Base-by-base conservation (phyloP, 345 rosid species). In the Salix suchowensis region DNA sequence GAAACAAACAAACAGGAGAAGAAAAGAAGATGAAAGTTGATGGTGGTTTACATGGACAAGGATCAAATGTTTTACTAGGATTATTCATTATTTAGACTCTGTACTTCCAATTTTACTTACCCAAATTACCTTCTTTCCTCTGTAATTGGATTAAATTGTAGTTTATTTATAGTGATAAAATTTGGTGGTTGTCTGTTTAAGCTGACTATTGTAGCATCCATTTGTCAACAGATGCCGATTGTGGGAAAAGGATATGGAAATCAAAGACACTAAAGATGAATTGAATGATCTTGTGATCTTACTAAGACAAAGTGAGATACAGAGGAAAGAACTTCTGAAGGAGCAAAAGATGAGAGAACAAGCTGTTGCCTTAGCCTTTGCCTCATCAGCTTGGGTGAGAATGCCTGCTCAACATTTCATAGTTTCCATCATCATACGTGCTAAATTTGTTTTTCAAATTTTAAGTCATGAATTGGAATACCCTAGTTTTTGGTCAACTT, bases 191-290 rank as follows among this genome's bases (percentile, higher is more conserved):
- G 58, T 23, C 13, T 73, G 24, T 14, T 12, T 4, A 15, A 46
- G 14, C 50, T 46, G 15, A 46, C 50, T 12, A 46, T 46, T 12
- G 50, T 46, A 46, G 50, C 16, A 46, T 12, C 50, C 50, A 46
- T 46, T 82, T 71, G 30, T 24, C 14, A 77, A 76, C 86, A 95
- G 98, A 82, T 96, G 98, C 81, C 96, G 91, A 70, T 34, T 86
- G 75, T 96, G 98, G 99, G 99, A 93, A 81, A 96, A 92, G 78
- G 94, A 93, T 68, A 80, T 91, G 81, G 99, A 96, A 76, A 87
- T 89, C 81, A 92, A 86, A 82, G 97, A 93, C 85, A 91, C 91
- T 91, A 93, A 96, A 85, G 97, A 92, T 74, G 94, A 92, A 73
- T 84, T 94, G 61, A 91, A 90, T 84, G 98, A 94, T 88, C 93